These are phyloP conservation scores for Malus sieversii DNA, from an alignment of 306 rosid species.

Conservation along the genomic window DNA sequence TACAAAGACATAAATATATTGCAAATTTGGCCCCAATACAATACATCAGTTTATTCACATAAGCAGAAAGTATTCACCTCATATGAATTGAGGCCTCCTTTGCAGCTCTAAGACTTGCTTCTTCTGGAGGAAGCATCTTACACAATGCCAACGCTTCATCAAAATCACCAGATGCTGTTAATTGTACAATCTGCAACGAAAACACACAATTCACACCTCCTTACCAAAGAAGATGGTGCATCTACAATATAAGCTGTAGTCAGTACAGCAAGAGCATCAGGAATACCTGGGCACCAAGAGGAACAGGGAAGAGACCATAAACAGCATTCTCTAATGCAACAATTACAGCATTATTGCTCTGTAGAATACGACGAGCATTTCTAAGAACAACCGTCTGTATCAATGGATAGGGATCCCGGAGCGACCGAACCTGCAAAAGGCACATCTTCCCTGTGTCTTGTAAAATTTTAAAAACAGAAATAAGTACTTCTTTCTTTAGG, in stretches of 20 bases:
- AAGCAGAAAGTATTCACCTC: slow-evolving; percentile 40
- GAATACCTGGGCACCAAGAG: slow-evolving; percentile 95
- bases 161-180: slow-evolving; percentile 95
- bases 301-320: slow-evolving; percentile 89
- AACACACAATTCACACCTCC: slow-evolving; percentile 19
- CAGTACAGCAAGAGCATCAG: background rate
- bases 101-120: slow-evolving; percentile 85
- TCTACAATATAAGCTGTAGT: background rate
- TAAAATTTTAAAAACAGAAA: background rate
- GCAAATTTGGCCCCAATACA: background rate
- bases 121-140: slow-evolving; percentile 98
- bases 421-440: slow-evolving; percentile 73
- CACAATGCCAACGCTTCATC: slow-evolving; percentile 98
- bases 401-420: slow-evolving; percentile 74
- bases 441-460: slow-evolving; percentile 12
- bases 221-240: background rate
- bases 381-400: slow-evolving; percentile 90
- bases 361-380: slow-evolving; percentile 66
- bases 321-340: slow-evolving; percentile 78
- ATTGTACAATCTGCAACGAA: slow-evolving; percentile 76
- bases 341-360: slow-evolving; percentile 46
- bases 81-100: slow-evolving; percentile 95
- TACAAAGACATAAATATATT: background rate
- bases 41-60: background rate
- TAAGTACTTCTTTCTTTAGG: background rate